These are phyloP conservation scores for Liquidambar formosana DNA, from an alignment of 164 flowering plant genomes.

Conservation along the genomic window DNA sequence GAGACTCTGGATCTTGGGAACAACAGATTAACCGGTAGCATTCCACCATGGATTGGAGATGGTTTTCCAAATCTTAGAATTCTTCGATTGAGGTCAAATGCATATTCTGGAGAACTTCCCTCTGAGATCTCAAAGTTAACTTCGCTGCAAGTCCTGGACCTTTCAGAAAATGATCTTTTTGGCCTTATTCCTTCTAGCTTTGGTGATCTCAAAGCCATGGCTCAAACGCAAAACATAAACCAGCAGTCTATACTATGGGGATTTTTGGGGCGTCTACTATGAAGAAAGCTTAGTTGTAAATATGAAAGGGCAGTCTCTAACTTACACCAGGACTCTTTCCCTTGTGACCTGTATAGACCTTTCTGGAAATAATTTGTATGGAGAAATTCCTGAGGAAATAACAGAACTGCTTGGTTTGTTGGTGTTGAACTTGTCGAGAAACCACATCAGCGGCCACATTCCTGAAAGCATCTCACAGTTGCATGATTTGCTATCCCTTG, in stretches of 20 bases:
- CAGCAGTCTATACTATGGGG: slow-evolving; percentile 23
- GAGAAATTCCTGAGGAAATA: slow-evolving; percentile 31
- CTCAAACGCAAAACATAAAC: slow-evolving; percentile 2
- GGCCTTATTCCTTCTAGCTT: slow-evolving; percentile 41
- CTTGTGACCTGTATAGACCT: slow-evolving; percentile 38
- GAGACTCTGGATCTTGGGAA: slow-evolving; percentile 40
- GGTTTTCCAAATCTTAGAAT: slow-evolving; percentile 19
- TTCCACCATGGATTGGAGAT: slow-evolving; percentile 38
- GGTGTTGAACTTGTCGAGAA: slow-evolving; percentile 42
- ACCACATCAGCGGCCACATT: slow-evolving; percentile 34
- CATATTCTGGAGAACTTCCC: slow-evolving; percentile 32
- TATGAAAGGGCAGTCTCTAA: slow-evolving; percentile 15
- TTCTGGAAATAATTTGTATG: slow-evolving; percentile 29
- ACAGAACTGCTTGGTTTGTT: slow-evolving; percentile 20
- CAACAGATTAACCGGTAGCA: slow-evolving; percentile 36
- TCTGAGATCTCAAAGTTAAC: slow-evolving; percentile 24
- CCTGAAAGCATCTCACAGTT: slow-evolving; percentile 36
- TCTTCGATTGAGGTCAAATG: slow-evolving; percentile 35
- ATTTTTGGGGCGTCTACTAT: slow-evolving; percentile 26
- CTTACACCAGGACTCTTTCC: slow-evolving; percentile 34
- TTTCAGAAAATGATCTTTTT: slow-evolving; percentile 39
- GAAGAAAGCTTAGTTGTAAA: slow-evolving; percentile 29
- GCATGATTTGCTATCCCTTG: slow-evolving; percentile 35
- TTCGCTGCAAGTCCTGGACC: slow-evolving; percentile 41
- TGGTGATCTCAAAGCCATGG: slow-evolving; percentile 31